Evolutionary conservation across 257 asterid species (phyloP).

Genomic region (Jacaranda copaia): DNA sequence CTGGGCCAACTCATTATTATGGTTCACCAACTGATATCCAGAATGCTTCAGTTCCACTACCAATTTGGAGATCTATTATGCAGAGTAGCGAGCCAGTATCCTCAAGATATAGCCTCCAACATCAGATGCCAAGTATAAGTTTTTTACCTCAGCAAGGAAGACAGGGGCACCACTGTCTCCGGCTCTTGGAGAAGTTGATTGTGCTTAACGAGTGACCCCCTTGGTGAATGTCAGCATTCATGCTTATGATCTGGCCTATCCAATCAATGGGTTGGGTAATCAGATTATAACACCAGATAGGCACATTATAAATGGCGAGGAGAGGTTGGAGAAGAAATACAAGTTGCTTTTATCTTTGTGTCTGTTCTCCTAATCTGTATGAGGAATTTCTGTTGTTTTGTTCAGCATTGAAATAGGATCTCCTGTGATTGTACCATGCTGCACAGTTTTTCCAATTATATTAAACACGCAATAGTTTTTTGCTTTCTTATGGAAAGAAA

Average conservation of each 20-base stretch:
- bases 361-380: conserved; percentile 3
- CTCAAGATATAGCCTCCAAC: conserved; percentile 57
- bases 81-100: conserved; percentile 60
- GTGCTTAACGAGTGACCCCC: conserved; percentile 48
- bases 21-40: conserved; percentile 61
- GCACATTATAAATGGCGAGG: conserved; percentile 58
- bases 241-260: conserved; percentile 53
- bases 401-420: not conserved
- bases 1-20: conserved; percentile 54
- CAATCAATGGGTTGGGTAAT: conserved; percentile 49
- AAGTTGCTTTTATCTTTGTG: conserved; percentile 56
- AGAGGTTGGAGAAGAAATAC: conserved; percentile 80
- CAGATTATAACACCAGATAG: conserved; percentile 62
- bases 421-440: too few species aligned
- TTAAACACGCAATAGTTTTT: too few species aligned
- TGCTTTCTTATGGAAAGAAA: too few species aligned
- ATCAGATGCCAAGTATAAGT: conserved; percentile 61
- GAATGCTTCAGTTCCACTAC: conserved; percentile 57
- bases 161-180: conserved; percentile 60
- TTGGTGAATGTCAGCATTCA: conserved; percentile 48
- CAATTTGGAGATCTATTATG: conserved; percentile 52
- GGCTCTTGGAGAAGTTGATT: conserved; percentile 60
- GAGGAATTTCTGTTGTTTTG: conserved; percentile 1
- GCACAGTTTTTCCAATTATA: too few species aligned
- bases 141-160: conserved; percentile 64